Evolutionary conservation across 768 basidiomycete genomes (phyloP).

Genomic region (Lepiota venenata): DNA sequence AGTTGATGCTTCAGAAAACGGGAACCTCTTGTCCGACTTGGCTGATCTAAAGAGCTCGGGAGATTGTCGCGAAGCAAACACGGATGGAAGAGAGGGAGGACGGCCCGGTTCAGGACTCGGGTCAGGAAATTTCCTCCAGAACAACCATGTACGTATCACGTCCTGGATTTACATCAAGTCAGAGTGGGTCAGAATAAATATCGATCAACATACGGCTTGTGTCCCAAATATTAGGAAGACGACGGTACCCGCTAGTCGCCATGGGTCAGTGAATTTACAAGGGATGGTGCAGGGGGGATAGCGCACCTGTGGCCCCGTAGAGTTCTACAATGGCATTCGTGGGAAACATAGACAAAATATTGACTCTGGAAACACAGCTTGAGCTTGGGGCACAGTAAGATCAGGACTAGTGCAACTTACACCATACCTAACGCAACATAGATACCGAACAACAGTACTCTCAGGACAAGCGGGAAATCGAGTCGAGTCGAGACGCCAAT

Average conservation of each 20-base stretch:
- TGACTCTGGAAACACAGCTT: constrained; percentile 19
- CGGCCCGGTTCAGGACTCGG: neutral
- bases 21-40: neutral
- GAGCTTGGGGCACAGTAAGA: neutral
- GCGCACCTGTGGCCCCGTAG: constrained; percentile 30
- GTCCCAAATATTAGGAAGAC: constrained; percentile 35
- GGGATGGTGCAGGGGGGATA: neutral
- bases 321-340: constrained; percentile 24
- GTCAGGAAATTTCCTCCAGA: constrained; percentile 18
- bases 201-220: constrained; percentile 24
- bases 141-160: constrained; percentile 31
- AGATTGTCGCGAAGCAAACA: neutral
- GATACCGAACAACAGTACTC: constrained; percentile 30
- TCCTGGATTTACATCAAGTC: constrained; percentile 20
- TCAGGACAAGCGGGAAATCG: constrained; percentile 24
- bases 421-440: constrained; percentile 30
- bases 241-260: constrained; percentile 27
- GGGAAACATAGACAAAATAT: constrained; percentile 24
- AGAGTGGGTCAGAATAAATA: neutral
- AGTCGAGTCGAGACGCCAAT: constrained; percentile 23
- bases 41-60: constrained; percentile 1
- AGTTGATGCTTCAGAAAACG: neutral
- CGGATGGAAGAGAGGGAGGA: neutral
- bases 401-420: constrained; percentile 16
- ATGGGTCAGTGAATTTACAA: neutral